Evolutionary conservation across 176 grass and related monocot genomes (phyloP).

Genomic region (maize (Zea mays)): DNA sequence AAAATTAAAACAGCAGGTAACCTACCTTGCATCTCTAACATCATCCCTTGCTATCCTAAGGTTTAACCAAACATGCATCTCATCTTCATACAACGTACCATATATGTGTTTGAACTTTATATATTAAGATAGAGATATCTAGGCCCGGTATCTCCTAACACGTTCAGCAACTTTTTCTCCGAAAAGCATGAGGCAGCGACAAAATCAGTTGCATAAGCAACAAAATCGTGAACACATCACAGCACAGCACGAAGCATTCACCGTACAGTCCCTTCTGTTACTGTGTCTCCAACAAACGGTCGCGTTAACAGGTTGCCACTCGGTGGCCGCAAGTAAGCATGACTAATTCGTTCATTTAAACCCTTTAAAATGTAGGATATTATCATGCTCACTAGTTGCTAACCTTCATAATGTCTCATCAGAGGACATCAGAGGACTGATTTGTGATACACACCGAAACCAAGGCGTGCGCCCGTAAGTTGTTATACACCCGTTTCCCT

Average conservation of each 20-base stretch:
- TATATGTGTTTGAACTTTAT: background rate
- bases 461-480: background rate
- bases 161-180: background rate
- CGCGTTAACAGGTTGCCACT: background rate
- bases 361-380: background rate
- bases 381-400: background rate
- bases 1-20: too few relatives aligned
- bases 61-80: background rate
- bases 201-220: conserved; percentile 37
- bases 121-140: background rate
- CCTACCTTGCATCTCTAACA: too few relatives aligned
- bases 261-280: background rate
- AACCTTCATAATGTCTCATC: background rate
- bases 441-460: background rate
- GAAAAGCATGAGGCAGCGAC: background rate
- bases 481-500: background rate
- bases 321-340: background rate
- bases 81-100: background rate
- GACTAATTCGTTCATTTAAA: background rate
- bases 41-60: background rate
- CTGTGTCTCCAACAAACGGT: conserved; percentile 6
- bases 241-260: background rate
- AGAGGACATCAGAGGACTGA: background rate
- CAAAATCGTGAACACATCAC: background rate
- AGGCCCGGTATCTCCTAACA: too few relatives aligned